These are phyloP conservation scores for Oryza meyeriana DNA, from an alignment of 176 grass and related monocot species.

Conservation along the genomic window DNA sequence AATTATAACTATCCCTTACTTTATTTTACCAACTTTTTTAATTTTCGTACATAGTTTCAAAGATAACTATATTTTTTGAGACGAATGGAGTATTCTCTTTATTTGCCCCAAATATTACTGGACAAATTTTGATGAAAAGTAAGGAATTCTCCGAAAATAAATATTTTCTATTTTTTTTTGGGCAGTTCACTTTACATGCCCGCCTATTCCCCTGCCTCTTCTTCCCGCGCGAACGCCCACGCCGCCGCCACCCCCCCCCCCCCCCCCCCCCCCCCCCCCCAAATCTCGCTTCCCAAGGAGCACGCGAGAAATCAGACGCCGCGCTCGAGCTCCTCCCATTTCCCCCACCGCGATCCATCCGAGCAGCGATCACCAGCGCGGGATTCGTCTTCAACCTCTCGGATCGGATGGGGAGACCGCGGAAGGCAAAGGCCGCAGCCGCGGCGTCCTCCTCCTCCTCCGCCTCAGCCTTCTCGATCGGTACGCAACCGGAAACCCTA, in stretches of 20 bases:
- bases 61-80: too few species aligned
- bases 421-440: constrained; percentile 27
- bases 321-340: neutral
- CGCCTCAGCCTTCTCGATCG: constrained; percentile 46
- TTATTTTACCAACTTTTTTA: too few species aligned
- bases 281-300: neutral
- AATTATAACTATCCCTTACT: too few species aligned
- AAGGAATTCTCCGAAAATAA: too few species aligned
- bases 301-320: neutral
- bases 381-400: neutral
- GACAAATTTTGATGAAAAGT: too few species aligned
- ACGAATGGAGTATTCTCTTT: too few species aligned
- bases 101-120: too few species aligned
- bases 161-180: too few species aligned
- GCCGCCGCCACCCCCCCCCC: neutral
- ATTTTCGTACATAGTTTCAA: too few species aligned
- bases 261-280: neutral
- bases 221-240: neutral
- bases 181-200: too few species aligned
- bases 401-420: constrained; percentile 32
- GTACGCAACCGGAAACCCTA: constrained; percentile 31
- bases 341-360: neutral
- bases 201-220: neutral
- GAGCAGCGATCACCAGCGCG: neutral
- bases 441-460: constrained; percentile 21